Evolutionary conservation across 192 early-diverging fungal species (phyloP).

Genomic region (Coemansia sp.): DNA sequence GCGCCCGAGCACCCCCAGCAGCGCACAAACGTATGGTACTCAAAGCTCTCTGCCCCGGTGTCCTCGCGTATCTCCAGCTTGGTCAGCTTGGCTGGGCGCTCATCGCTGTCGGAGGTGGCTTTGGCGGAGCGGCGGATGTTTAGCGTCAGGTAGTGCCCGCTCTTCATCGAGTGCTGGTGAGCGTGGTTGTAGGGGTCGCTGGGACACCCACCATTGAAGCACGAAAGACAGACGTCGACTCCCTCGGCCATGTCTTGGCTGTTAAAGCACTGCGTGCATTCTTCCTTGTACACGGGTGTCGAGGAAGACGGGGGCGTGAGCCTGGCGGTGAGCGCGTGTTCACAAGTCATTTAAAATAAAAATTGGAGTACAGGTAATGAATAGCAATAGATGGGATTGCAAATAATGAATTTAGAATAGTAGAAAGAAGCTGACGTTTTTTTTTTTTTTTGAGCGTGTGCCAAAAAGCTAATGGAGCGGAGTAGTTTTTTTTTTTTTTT

Average conservation of each 20-base stretch:
- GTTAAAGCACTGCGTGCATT: slow-evolving; percentile 94
- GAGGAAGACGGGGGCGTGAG: slow-evolving; percentile 32
- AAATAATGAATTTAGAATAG: neutral
- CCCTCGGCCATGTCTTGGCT: slow-evolving; percentile 69
- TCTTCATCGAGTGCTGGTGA: slow-evolving; percentile 69
- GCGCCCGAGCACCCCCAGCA: slow-evolving; percentile 74
- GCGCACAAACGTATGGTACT: slow-evolving; percentile 67
- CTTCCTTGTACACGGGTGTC: slow-evolving; percentile 78
- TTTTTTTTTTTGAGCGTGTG: too few relatives aligned
- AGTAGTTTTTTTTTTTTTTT: too few relatives aligned
- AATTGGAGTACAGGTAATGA: neutral
- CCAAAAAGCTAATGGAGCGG: too few relatives aligned
- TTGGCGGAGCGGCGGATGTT: slow-evolving; percentile 76
- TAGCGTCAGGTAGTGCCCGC: slow-evolving; percentile 73
- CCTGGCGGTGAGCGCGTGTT: slow-evolving; percentile 28
- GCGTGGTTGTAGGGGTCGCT: slow-evolving; percentile 68
- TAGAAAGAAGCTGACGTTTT: too few relatives aligned
- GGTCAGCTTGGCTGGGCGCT: slow-evolving; percentile 73
- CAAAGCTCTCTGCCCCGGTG: slow-evolving; percentile 69
- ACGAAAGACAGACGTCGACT: slow-evolving; percentile 89
- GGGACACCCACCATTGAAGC: slow-evolving; percentile 90
- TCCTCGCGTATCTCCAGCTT: slow-evolving; percentile 85
- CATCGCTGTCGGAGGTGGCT: slow-evolving; percentile 3
- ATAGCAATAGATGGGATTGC: neutral
- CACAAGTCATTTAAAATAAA: slow-evolving; percentile 28